Evolutionary conservation across 169 alveolate genomes (phyloP), one percentile per base, ranked within the genome.

Genomic region (Plasmodium berghei): DNA sequence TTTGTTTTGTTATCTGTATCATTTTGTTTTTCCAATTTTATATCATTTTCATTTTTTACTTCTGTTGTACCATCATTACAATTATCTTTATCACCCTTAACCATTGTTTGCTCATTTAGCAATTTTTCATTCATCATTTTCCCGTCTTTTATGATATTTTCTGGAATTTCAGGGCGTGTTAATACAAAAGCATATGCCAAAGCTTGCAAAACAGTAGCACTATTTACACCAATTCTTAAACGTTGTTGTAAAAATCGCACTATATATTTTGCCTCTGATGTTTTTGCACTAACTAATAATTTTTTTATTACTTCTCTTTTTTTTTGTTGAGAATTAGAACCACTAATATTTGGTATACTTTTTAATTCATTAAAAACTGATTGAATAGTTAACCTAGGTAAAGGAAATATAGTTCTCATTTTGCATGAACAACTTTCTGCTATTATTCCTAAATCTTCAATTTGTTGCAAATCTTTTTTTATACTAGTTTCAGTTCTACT

Each of bases 181-280:
- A 91, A 69, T 28, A 93, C 89, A 55, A 96, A 92, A 1, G 98
- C 96, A 69, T 96, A 89, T 0, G 97, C 93, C 52, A 96, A 89
- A 34, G 97, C 97, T 63, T 97, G 97, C 70, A 97, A 93, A 48
- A 98, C 96, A 2, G 99, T 97, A 26, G 97, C 97, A 89, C 97
- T 96, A 45, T 98, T 97, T 24, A 99, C 98, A 2, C 99, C 99
- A 16, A 98, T 97, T 89, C 99, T 97, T 45, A 98, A 93, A 67
- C 97, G 97, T 80, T 98, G 98, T 92, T 98, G 98, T 20, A 98
- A 89, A 83, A 97, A 97, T 46, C 99, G 94, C 1, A 98, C 96
- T 34, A 98, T 96, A 92, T 96, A 98, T 92, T 98, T 98, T 20
- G 97, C 96, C 93, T 98, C 99, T 28, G 92, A 93, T 48, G 95